phyloP scores from a whole-genome alignment of 2,329 filamentous ascomycete genomes.

The Periconia sp. region DNA sequence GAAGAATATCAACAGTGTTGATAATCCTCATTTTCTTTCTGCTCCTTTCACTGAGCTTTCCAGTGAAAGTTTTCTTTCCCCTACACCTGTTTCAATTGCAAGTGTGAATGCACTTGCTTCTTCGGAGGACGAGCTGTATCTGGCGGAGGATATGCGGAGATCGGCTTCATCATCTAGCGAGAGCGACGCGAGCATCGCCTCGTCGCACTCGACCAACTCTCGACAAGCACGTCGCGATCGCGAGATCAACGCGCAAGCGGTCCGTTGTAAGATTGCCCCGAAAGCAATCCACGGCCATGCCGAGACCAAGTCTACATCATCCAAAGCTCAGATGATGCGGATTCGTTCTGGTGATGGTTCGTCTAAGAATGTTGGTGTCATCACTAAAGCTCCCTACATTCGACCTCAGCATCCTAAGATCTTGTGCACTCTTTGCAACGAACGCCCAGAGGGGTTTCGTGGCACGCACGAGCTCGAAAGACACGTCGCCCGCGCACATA shows the following conservation, averaged over 20 bases:
- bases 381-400: conserved; percentile 61
- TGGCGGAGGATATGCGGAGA: conserved; percentile 58
- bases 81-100: conserved; percentile 34
- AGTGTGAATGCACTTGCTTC: conserved; percentile 42
- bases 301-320: conserved; percentile 36
- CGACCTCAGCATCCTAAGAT: conserved; percentile 75
- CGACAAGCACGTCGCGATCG: conserved; percentile 56
- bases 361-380: conserved; percentile 58
- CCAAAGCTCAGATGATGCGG: conserved; percentile 57
- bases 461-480: conserved; percentile 76
- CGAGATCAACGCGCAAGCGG: conserved; percentile 56
- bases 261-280: conserved; percentile 57
- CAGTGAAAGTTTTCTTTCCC: conserved; percentile 45
- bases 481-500: conserved; percentile 69
- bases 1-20: conserved; percentile 37
- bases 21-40: conserved; percentile 41
- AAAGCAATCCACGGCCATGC: conserved; percentile 43
- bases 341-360: conserved; percentile 60
- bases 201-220: conserved; percentile 51
- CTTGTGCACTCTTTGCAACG: conserved; percentile 71
- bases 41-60: conserved; percentile 39
- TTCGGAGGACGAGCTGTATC: conserved; percentile 34
- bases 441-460: conserved; percentile 79
- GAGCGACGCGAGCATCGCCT: conserved; percentile 51
- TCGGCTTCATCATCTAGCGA: conserved; percentile 51